phyloP scores from a whole-genome alignment of 129 eudicot genomes.

The Helichrysum umbraculigerum region DNA sequence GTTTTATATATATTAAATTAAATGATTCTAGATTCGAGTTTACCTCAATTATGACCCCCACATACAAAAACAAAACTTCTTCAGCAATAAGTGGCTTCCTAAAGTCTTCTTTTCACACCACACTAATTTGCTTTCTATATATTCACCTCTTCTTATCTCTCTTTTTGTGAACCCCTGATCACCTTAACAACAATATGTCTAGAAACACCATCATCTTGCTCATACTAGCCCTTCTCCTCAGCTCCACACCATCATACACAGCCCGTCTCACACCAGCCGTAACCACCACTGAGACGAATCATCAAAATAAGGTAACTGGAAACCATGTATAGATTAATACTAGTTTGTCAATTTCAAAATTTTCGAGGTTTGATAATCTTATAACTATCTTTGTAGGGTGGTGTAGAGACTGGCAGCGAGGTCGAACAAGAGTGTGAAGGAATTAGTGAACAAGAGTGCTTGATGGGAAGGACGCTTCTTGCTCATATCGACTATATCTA shows the following conservation, averaged over 20 bases:
- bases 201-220: slow-evolving; percentile 32
- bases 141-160: slow-evolving; percentile 18
- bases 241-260: slow-evolving; percentile 27
- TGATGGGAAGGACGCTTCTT: slow-evolving; percentile 50
- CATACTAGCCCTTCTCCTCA: slow-evolving; percentile 35
- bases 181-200: slow-evolving; percentile 25
- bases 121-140: slow-evolving; percentile 17
- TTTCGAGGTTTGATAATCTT: neutral
- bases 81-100: neutral
- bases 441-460: slow-evolving; percentile 44
- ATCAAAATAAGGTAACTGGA: slow-evolving; percentile 33
- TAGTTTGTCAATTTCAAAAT: neutral
- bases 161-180: neutral
- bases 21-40: neutral
- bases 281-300: slow-evolving; percentile 6
- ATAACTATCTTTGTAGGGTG: slow-evolving; percentile 21
- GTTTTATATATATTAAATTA: neutral
- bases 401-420: slow-evolving; percentile 12
- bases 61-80: neutral
- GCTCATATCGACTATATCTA: slow-evolving; percentile 65
- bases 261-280: slow-evolving; percentile 27
- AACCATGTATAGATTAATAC: neutral
- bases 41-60: neutral
- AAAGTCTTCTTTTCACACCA: neutral
- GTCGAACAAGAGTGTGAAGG: slow-evolving; percentile 41